Conservation (phyloP, 345 rosid genomes). For the Populus alba region DNA sequence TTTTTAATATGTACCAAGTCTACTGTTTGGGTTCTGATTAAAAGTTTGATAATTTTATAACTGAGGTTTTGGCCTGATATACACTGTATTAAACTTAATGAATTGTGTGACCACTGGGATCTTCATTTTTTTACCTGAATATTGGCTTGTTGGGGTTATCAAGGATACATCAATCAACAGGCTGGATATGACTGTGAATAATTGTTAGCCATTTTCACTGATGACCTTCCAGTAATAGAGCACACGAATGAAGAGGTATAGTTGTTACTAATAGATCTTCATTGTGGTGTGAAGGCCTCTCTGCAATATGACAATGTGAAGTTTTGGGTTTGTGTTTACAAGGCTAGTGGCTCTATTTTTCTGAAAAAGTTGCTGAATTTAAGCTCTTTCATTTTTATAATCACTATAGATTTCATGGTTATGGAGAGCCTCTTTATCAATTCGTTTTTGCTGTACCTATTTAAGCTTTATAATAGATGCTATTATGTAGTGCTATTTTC, state of each 20-base stretch:
- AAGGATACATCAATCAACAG: conserved; percentile 47
- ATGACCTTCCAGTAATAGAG: conserved; percentile 51
- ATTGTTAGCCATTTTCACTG: conserved; percentile 38
- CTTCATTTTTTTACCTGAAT: not conserved
- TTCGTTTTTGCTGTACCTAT: not conserved
- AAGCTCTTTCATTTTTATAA: not conserved
- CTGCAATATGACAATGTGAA: not conserved
- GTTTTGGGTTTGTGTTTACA: not conserved
- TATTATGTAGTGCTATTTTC: not conserved
- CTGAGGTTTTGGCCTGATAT: not conserved
- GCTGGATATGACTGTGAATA: conserved; percentile 43
- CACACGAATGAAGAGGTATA: conserved; percentile 44
- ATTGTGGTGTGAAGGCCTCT: conserved; percentile 1
- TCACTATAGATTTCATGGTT: not conserved
- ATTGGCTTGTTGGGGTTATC: conserved; percentile 26
- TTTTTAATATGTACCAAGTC: not conserved
- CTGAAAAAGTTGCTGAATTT: not conserved
- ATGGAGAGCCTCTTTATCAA: not conserved
- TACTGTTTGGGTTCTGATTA: not conserved
- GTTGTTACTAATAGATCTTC: too few relatives aligned
- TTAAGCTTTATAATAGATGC: not conserved
- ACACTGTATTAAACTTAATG: not conserved
- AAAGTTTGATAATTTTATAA: too few relatives aligned
- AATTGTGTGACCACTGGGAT: not conserved
- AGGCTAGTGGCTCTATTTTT: not conserved